Evolutionary conservation across 2,329 filamentous ascomycete genomes (phyloP), one percentile per base, ranked within the genome.

Genomic region (Plenodomus biglobosus): DNA sequence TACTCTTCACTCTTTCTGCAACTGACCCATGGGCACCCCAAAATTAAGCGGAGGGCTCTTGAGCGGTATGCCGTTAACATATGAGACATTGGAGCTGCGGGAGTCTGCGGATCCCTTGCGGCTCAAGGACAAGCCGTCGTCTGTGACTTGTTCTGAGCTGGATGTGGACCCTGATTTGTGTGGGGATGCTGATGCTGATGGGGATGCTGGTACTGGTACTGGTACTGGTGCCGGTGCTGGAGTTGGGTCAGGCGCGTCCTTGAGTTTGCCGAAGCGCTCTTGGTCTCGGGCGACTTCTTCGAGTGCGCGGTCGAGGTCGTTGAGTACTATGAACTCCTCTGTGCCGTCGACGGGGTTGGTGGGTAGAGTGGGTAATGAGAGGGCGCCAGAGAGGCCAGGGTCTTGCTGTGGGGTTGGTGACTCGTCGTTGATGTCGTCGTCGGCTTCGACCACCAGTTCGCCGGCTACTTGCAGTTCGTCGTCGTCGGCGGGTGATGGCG

Each of bases 41-140:
- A 72, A 62, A 42, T 73, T 72, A 51, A 67, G 56, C 13, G 55
- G 63, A 1, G 65, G 63, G 37, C 65, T 69, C 53, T 72, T 73
- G 15, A 72, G 52, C 8, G 57, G 55, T 15, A 73, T 64, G 1
- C 69, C 70, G 30, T 71, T 69, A 1, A 71, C 56, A 5, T 53
- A 48, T 22, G 56, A 58, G n/a, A 52, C 48, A 15, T 58, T 52
- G 15, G 58, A 54, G 0, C 50, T 50, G 16, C 55, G 50, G 15
- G 57, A 53, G 10, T 64, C 61, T 1, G 52, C 41, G 7, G 68
- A 65, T 17, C 40, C 53, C 24, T 60, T 62, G 16, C 61, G 55
- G 42, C 60, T 70, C 32, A 53, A 48, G 13, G 49, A 42, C 20
- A 50, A 16, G 17, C 37, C 46, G 1, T 54, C 45, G 30, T 44